Base-by-base conservation (phyloP, 1,284 basidiomycete genomes). In the Caloboletus inedulis region DNA sequence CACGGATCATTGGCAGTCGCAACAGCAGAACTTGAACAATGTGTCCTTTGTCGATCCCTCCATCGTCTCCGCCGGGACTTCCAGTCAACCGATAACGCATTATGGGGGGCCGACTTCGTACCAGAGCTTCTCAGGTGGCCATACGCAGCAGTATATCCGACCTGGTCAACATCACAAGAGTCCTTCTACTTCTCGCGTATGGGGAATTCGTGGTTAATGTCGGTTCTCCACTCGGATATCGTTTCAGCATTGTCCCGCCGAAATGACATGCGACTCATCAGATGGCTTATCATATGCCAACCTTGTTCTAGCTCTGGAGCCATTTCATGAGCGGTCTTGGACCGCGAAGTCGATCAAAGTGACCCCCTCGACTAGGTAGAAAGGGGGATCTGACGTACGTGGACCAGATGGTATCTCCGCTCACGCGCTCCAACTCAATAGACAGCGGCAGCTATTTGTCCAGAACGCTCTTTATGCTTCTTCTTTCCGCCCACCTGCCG, bases 171-270 rank as follows among this genome's bases (percentile, higher is more conserved):
- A 63, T 46, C 47, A 55, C 25, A 54, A 54, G 44, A 63, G 39
- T 52, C 53, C 65, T 0, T 54, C 63, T 4, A 53, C 54, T 7
- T 55, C 65, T 31, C 65, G 47, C 3, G 19, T 52, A 25, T 69
- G 68, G 66, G 65, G 67, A 25, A 47, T 59, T 19, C 61, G 52
- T 43, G 64, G 65, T 23, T 69, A 52, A 65, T 35, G 16, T 46
- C 23, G 44, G 49, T 44, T 54, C 43, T 42, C 16, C 29, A 30
- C 19, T 33, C 36, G 29, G 43, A 36, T 33, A 33, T 50, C 19
- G 29, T 7, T 27, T 33, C 36, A 35, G 34, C 16, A 34, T 43
- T 31, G 39, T 56, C 48, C 33, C 29, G 34, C 51, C n/a, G 37
- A 51, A 44, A 30, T 48, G 47, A 40, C 23, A n/a, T 37, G 41